Evolutionary conservation across 768 basidiomycete genomes (phyloP), one percentile per base, ranked within the genome.

Genomic region (Hypsizygus marmoreus): DNA sequence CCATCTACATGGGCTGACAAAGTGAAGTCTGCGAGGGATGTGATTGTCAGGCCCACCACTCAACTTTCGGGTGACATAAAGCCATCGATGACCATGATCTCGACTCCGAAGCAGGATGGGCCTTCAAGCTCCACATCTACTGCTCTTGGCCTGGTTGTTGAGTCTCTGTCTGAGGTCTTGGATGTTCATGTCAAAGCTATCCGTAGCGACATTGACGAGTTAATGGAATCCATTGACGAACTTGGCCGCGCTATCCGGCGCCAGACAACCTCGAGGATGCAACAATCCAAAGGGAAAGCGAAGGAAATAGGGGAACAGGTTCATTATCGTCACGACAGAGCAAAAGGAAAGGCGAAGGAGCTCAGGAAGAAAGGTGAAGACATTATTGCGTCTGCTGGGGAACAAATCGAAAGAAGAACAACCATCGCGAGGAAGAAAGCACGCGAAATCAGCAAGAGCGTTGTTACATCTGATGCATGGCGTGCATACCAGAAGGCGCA

Each of bases 211-310:
- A 61, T 83, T 40, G 68, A 74, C 16, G 83, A 84, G 51, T 67
- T 86, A 14, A 59, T 79, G 25, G 76, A 77, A 19, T 81, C 80
- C 3, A 68, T 86, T 23, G 84, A 86, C 51, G 79, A 74, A 0
- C 71, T 86, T 26, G 64, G 76, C 48, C 66, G 63, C 24, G 74
- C 74, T 32, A 74, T 85, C 41, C 72, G 71, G 9, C 69, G 66
- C 40, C 81, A 84, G 48, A 77, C 76, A 10, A 62, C 72, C 26
- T 53, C 54, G 17, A 62, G 77, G 40, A 62, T 82, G 30, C 65
- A 71, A 37, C 70, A 76, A 32, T 78, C 78, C 13, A 73, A 72
- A 68, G 76, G 68, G 56, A 79, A 65, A 36, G 75, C 72, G 4
- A 67, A 67, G 35, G 64, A 66, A 7, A 54, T 80, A 8, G 72